Base-by-base conservation (phyloP, 495 filamentous ascomycete species). In the Penicillium dipodomyicola region DNA sequence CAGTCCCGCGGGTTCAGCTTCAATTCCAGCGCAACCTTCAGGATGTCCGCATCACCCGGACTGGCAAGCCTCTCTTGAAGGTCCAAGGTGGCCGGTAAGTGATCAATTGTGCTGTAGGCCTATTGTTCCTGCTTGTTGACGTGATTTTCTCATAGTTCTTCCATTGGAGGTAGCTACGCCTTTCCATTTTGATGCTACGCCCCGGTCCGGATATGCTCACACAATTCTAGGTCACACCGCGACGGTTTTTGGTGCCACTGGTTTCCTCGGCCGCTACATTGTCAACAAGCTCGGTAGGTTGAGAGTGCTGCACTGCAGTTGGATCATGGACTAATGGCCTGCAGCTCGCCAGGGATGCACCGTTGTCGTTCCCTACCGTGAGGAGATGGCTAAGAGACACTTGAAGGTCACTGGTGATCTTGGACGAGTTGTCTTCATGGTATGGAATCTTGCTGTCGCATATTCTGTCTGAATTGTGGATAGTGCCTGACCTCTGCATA, bases 311-410 rank as follows among this genome's bases (percentile, higher is more conserved):
- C 23, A 30, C 40, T 12, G 47, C 51, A 32, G 60, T 61, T 59
- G 57, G 48, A 53, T 39, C 29, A 32, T 39, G 60, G 20, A 66
- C 71, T 82, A 53, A 82, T 67, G 37, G 52, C 54, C 49, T 56
- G 66, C 64, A 97, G 93, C 92, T 66, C 83, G 87, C 57, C 82
- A 88, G 75, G 93, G 93, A 87, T 94, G 90, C 74, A 96, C 87
- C 45, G 93, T 97, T 44, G 83, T 99, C 44, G 72, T 97, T 55
- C 94, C 94, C 44, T 99, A 84, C 82, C 86, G 94, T 32, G 94
- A 99, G 77, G 95, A 97, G 76, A 96, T 96, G 92, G 78, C 86
- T 54, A 97, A 96, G 83, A 87, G 94, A 62, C 92, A 97, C 76
- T 79, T 99, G 70, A 99, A 96, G 76, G 84, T 96, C 50, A 82